A percentile compares a stretch with the other conserved stretches of the same genome.
Conservation (phyloP, 768 basidiomycete genomes). For the Hypholoma sublateritium region DNA sequence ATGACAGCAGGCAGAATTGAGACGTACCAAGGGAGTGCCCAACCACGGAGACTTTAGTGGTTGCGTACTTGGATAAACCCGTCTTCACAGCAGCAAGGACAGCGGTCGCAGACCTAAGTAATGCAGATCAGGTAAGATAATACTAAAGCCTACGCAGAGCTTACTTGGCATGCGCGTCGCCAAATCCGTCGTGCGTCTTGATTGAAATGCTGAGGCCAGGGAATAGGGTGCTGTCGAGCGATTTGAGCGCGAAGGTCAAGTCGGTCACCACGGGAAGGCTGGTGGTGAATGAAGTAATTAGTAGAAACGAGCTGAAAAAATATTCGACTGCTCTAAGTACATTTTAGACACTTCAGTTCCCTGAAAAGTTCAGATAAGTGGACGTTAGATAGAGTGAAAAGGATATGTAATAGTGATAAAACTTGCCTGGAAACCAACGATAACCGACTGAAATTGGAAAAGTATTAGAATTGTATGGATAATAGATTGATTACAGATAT, state of each 20-base stretch:
- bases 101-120: slow-evolving; percentile 40
- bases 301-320: neutral
- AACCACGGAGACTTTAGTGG: slow-evolving; percentile 40
- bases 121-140: neutral
- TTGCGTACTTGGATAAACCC: slow-evolving; percentile 33
- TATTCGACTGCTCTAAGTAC: neutral
- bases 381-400: neutral
- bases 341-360: slow-evolving; percentile 10
- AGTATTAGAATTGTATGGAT: neutral
- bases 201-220: slow-evolving; percentile 48
- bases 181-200: slow-evolving; percentile 56
- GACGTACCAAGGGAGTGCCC: slow-evolving; percentile 45
- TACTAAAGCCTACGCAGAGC: neutral
- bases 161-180: slow-evolving; percentile 37
- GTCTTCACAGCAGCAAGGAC: slow-evolving; percentile 43
- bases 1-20: neutral
- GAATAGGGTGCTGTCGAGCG: slow-evolving; percentile 47
- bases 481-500: slow-evolving; percentile 3
- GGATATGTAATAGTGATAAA: neutral
- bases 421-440: slow-evolving; percentile 27
- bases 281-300: neutral
- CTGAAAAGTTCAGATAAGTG: neutral
- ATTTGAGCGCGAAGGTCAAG: slow-evolving; percentile 34
- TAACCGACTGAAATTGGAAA: slow-evolving; percentile 15
- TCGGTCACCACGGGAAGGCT: slow-evolving; percentile 16